Evolutionary conservation across 2,329 filamentous ascomycete species (phyloP).

Genomic region (Ceratocystis papillata): DNA sequence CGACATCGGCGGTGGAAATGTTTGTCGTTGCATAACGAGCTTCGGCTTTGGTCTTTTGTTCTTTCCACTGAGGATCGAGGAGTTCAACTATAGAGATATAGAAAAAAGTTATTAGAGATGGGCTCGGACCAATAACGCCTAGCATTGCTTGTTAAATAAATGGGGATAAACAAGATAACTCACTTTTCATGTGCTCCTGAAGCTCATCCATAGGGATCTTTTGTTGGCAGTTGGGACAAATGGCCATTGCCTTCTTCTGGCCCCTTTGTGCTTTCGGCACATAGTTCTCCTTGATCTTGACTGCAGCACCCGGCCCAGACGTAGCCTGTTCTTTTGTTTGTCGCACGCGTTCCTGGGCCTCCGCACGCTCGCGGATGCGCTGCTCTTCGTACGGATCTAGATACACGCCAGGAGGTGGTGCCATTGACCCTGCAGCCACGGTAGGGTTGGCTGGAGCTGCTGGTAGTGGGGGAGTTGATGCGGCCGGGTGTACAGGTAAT

Average conservation of each 20-base stretch:
- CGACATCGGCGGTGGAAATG: slow-evolving; percentile 73
- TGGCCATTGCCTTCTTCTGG: slow-evolving; percentile 56
- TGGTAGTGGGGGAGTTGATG: slow-evolving; percentile 27
- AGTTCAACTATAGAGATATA: slow-evolving; percentile 56
- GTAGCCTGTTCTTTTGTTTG: slow-evolving; percentile 60
- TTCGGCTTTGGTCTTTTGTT: slow-evolving; percentile 83
- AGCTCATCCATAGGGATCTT: slow-evolving; percentile 78
- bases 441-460: slow-evolving; percentile 31
- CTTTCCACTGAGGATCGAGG: slow-evolving; percentile 88
- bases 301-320: slow-evolving; percentile 56
- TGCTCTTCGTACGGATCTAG: slow-evolving; percentile 38
- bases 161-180: slow-evolving; percentile 28
- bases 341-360: slow-evolving; percentile 54
- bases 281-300: slow-evolving; percentile 91
- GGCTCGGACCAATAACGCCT: background rate
- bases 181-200: slow-evolving; percentile 83
- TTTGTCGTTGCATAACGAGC: slow-evolving; percentile 77
- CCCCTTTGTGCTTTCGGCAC: slow-evolving; percentile 71
- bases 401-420: slow-evolving; percentile 5
- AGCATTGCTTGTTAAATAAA: background rate
- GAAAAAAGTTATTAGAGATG: slow-evolving; percentile 31
- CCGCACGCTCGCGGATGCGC: slow-evolving; percentile 52
- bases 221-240: slow-evolving; percentile 90
- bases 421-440: slow-evolving; percentile 31
- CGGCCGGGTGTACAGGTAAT: slow-evolving; percentile 38